These are phyloP conservation scores for Trichomonascaceae sp. DNA, from an alignment of 1,139 yeast genomes.

Conservation along the genomic window DNA sequence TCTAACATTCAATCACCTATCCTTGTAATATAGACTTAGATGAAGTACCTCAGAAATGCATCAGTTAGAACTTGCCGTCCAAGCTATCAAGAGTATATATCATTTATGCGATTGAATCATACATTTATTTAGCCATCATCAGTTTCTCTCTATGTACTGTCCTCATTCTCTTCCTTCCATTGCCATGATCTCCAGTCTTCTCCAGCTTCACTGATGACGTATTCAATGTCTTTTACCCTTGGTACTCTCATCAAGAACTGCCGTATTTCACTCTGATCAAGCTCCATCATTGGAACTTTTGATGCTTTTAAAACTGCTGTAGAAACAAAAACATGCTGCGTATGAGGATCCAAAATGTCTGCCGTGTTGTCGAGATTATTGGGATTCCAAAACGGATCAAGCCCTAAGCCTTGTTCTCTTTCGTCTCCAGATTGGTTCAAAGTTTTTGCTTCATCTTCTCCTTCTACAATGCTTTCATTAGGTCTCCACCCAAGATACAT, in stretches of 20 bases:
- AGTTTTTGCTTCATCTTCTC: constrained; percentile 12
- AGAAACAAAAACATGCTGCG: constrained; percentile 69
- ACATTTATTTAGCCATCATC: constrained; percentile 5
- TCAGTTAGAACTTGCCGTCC: background rate
- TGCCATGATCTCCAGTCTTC: constrained; percentile 86
- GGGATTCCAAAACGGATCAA: constrained; percentile 33
- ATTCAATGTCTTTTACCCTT: constrained; percentile 51
- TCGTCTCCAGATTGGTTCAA: constrained; percentile 9
- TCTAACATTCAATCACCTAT: background rate
- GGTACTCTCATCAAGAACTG: constrained; percentile 62
- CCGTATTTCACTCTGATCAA: constrained; percentile 84
- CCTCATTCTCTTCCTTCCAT: constrained; percentile 38
- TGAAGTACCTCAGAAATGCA: constrained; percentile 6
- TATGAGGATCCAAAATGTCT: constrained; percentile 65
- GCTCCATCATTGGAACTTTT: constrained; percentile 70
- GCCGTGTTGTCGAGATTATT: constrained; percentile 21
- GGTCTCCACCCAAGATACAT: constrained; percentile 61
- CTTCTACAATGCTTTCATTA: constrained; percentile 29
- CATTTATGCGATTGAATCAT: background rate
- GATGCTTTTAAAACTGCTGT: constrained; percentile 76
- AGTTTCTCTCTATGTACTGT: background rate
- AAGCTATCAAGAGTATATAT: no score
- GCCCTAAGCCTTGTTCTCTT: constrained; percentile 19
- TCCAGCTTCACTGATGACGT: constrained; percentile 71
- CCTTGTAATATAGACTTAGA: constrained; percentile 2